These are phyloP conservation scores for Heritiera littoralis DNA, from an alignment of 345 rosid species.

Conservation along the genomic window DNA sequence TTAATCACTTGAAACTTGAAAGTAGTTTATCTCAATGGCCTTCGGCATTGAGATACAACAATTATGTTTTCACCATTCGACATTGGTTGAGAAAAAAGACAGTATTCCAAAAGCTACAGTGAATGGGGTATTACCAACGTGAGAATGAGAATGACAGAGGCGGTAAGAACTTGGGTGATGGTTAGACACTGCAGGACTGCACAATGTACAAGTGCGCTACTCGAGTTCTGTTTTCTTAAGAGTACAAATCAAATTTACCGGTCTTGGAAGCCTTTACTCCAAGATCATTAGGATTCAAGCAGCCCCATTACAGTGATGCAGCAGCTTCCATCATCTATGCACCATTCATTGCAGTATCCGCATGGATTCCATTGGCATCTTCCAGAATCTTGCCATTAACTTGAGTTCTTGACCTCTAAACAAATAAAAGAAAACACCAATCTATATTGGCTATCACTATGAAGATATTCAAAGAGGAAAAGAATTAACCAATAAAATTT, in stretches of 20 bases:
- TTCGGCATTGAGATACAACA: constrained; percentile 20
- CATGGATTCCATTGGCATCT: constrained; percentile 61
- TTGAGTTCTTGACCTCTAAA: constrained; percentile 78
- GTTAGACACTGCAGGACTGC: constrained; percentile 16
- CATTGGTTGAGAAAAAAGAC: not conserved
- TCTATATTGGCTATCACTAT: not conserved
- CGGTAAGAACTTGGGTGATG: constrained; percentile 14
- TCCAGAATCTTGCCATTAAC: constrained; percentile 78
- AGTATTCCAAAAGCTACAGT: not conserved
- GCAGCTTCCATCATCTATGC: constrained; percentile 45
- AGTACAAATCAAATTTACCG: constrained; percentile 32
- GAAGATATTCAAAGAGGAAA: not conserved
- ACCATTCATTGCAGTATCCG: constrained; percentile 68
- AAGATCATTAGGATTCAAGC: constrained; percentile 9
- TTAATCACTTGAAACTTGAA: not conserved
- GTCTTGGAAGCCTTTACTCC: constrained; percentile 17
- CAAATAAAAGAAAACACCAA: not conserved
- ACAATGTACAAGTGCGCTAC: constrained; percentile 15
- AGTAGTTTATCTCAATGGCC: constrained; percentile 4
- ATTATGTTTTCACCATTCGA: not conserved
- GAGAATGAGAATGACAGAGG: not conserved
- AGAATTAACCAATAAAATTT: not conserved
- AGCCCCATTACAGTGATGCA: constrained; percentile 7
- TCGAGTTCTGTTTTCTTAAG: constrained; percentile 20
- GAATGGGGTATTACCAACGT: not conserved